These are phyloP conservation scores for Ustilago bromivora DNA, from an alignment of 1,284 basidiomycete genomes.

Conservation along the genomic window DNA sequence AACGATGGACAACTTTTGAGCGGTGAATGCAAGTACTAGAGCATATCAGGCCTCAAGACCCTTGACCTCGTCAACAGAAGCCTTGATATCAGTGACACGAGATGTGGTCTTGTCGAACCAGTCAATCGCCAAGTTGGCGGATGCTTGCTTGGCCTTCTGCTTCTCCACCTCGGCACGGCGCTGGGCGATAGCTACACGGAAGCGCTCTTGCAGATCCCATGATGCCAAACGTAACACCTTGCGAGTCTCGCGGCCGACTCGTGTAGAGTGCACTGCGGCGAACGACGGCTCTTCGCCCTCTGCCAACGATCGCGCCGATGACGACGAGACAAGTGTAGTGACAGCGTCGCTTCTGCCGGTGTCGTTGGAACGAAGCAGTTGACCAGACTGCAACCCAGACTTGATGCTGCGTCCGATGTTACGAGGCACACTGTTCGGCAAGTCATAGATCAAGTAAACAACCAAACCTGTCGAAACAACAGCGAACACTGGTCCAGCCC, in stretches of 20 bases:
- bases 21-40: constrained; percentile 2
- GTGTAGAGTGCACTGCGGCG: constrained; percentile 78
- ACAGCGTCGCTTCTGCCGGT: constrained; percentile 16
- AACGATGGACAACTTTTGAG: background rate
- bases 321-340: constrained; percentile 3
- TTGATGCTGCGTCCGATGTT: constrained; percentile 73
- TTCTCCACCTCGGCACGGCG: constrained; percentile 72
- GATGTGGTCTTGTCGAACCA: constrained; percentile 57
- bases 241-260: constrained; percentile 86
- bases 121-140: constrained; percentile 51
- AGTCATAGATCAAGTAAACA: constrained; percentile 86
- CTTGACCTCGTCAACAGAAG: constrained; percentile 38
- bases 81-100: constrained; percentile 25
- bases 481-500: constrained; percentile 87
- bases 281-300: constrained; percentile 71
- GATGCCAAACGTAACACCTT: constrained; percentile 93
- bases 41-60: constrained; percentile 23
- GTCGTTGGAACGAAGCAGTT: constrained; percentile 15
- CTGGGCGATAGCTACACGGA: constrained; percentile 83
- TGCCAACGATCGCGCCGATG: constrained; percentile 7
- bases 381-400: constrained; percentile 45
- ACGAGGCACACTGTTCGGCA: constrained; percentile 90
- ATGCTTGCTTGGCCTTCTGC: constrained; percentile 62
- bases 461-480: constrained; percentile 79
- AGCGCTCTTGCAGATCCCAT: constrained; percentile 89